Evolutionary conservation across 179 eudicot genomes (phyloP).

Genomic region (Spergularia azorica): DNA sequence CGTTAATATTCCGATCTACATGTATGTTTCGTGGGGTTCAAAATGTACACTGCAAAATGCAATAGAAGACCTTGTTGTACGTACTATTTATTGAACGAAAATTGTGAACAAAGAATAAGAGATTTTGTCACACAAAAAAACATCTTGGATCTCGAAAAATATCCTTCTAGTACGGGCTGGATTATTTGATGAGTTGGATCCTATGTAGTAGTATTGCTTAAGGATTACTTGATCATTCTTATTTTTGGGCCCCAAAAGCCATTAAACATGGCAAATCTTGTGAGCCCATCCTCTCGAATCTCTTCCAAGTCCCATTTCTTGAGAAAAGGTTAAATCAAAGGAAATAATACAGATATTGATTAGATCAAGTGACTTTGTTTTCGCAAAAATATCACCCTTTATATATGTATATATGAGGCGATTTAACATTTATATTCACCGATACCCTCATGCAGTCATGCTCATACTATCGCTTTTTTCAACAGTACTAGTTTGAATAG

Average conservation of each 20-base stretch:
- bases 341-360: no score
- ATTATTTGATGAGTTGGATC: neutral
- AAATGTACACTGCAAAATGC: neutral
- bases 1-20: neutral
- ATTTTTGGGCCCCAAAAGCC: constrained; percentile 7
- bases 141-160: neutral
- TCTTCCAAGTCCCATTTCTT: no score
- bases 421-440: no score
- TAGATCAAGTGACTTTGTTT: no score
- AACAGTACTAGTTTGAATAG: no score
- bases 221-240: neutral
- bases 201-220: constrained; percentile 4
- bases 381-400: no score
- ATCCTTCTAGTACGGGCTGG: neutral
- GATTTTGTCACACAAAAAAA: neutral
- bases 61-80: neutral
- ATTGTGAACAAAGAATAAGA: neutral
- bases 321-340: no score
- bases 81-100: neutral
- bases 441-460: no score
- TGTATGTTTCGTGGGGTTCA: neutral
- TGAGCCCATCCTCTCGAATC: neutral
- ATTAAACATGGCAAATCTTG: neutral
- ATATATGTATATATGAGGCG: no score
- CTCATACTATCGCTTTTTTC: no score